Evolutionary conservation across 1,284 basidiomycete genomes (phyloP).

Genomic region (Marasmius oreades): DNA sequence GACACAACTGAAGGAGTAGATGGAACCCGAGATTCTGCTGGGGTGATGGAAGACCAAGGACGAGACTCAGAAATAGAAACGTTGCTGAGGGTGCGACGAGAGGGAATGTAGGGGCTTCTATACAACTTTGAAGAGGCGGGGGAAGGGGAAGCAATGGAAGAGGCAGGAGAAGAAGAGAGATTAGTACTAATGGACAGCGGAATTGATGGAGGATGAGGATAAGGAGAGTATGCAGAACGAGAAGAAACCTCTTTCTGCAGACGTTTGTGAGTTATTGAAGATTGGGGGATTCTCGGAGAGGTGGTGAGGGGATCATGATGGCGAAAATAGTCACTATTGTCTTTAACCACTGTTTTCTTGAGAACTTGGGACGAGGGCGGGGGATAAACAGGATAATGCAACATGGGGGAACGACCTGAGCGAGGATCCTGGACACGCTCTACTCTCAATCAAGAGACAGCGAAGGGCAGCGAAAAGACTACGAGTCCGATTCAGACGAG

Average conservation of each 20-base stretch:
- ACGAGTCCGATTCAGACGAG: constrained; percentile 20
- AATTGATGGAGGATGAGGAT: constrained; percentile 16
- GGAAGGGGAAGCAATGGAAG: constrained; percentile 27
- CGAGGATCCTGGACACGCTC: constrained; percentile 5
- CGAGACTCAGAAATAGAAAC: constrained; percentile 26
- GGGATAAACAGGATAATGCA: constrained; percentile 65
- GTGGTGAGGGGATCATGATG: constrained; percentile 40
- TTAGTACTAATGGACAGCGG: constrained; percentile 36
- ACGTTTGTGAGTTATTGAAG: constrained; percentile 30
- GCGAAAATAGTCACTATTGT: constrained; percentile 36
- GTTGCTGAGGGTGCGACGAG: constrained; percentile 22
- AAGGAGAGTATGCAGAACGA: constrained; percentile 25
- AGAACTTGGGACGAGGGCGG: constrained; percentile 43
- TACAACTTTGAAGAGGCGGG: constrained; percentile 36
- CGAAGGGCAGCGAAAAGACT: constrained; percentile 13
- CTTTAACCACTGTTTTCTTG: constrained; percentile 31
- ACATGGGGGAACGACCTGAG: constrained; percentile 41
- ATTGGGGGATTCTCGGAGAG: constrained; percentile 7
- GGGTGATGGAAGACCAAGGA: constrained; percentile 17
- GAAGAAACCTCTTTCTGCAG: constrained; percentile 34
- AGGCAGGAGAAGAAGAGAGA: constrained; percentile 22
- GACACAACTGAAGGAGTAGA: constrained; percentile 38
- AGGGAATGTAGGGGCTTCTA: constrained; percentile 43
- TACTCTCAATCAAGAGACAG: constrained; percentile 23
- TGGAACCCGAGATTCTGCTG: constrained; percentile 12